A percentile compares a stretch with the other conserved stretches of the same genome.
Evolutionary conservation across 345 rosid species (phyloP).

Genomic region (Nasturtium officinale): DNA sequence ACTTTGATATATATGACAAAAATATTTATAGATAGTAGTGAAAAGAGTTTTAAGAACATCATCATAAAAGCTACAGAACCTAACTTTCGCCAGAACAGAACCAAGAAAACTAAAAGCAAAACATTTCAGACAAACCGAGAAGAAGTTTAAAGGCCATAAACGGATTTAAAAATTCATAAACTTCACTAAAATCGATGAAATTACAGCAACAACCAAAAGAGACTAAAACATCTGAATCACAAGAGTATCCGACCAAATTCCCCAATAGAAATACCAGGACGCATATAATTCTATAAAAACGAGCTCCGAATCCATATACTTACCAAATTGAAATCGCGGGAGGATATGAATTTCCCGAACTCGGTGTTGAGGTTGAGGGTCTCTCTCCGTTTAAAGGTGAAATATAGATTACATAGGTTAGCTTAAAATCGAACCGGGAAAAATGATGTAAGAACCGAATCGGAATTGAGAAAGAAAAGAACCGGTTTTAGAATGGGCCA

Average conservation of each 20-base stretch:
- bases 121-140: neutral
- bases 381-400: neutral
- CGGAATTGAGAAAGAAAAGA: neutral
- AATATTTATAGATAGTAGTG: neutral
- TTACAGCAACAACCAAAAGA: slow-evolving; percentile 10
- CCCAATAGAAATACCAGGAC: neutral
- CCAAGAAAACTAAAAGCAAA: neutral
- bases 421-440: slow-evolving; percentile 10
- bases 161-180: neutral
- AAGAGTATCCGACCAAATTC: slow-evolving; percentile 6
- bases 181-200: neutral
- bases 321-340: slow-evolving; percentile 20
- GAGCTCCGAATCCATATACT: neutral
- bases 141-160: neutral
- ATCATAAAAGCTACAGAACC: neutral
- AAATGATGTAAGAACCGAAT: neutral
- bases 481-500: slow-evolving; percentile 21
- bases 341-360: neutral
- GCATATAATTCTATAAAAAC: neutral
- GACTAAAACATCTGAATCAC: slow-evolving; percentile 1
- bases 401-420: neutral
- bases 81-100: neutral
- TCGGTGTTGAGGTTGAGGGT: neutral
- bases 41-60: slow-evolving; percentile 6
- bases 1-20: neutral